These are phyloP conservation scores for Alternaria rosae DNA, from an alignment of 2,329 filamentous ascomycete genomes.

Conservation along the genomic window DNA sequence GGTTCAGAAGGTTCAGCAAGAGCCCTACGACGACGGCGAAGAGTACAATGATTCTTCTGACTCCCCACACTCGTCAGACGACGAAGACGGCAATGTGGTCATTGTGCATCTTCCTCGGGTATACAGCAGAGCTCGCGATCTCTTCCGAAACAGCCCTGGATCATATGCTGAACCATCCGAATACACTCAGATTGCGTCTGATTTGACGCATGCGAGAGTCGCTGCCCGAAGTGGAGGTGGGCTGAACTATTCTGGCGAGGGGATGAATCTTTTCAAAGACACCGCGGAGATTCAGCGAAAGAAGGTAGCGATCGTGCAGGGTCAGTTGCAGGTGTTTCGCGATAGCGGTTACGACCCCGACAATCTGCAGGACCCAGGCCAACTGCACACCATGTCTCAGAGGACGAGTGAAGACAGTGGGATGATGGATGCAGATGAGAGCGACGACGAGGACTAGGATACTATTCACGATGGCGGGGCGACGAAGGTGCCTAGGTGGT, in stretches of 20 bases:
- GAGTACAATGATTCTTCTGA: background rate
- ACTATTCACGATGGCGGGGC: background rate
- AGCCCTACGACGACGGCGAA: background rate
- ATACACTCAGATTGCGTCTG: background rate
- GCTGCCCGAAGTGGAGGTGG: background rate
- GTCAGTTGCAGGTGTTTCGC: background rate
- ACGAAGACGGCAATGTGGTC: background rate
- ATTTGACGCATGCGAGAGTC: background rate
- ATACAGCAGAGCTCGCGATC: background rate
- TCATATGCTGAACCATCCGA: background rate
- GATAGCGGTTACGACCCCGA: background rate
- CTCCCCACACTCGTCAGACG: background rate
- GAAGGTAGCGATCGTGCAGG: constrained; percentile 1
- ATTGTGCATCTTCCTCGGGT: background rate
- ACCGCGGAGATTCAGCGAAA: background rate
- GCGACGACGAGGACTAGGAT: background rate
- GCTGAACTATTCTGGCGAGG: background rate
- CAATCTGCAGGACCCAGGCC: background rate
- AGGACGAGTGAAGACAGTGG: background rate
- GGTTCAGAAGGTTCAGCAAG: background rate
- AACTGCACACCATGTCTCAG: background rate
- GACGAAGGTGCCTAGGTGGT: background rate
- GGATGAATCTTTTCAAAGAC: background rate
- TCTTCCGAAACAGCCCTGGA: background rate
- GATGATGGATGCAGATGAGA: background rate